Evolutionary conservation across 768 basidiomycete species (phyloP), one percentile per base, ranked within the genome.

Genomic region (Psilocybe subaeruginosa): DNA sequence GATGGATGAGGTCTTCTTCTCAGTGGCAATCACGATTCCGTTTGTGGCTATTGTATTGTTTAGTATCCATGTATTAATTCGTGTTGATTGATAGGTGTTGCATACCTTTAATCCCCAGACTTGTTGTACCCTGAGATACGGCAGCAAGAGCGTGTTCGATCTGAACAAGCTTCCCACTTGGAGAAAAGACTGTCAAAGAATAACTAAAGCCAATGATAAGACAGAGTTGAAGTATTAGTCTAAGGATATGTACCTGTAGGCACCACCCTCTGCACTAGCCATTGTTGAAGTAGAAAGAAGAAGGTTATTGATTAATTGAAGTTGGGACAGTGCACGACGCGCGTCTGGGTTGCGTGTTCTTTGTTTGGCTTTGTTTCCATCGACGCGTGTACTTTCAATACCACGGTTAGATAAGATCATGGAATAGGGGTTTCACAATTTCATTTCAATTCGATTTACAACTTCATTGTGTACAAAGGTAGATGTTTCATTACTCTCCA

Each of bases 91-190:
- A 43, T 54, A 58, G 60, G 16, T 8, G n/a, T 17, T 6, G 35
- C 78, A 64, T 68, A 96, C 97, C 97, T 84, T 99, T 99, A 76
- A 99, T 98, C 57, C 97, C 97, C 48, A 99, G 86, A 77, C 93
- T 95, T 46, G 97, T 99, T 48, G 95, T 96, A 61, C 97, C 97
- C 68, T 92, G 91, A 23, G 92, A 86, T 60, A 99, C 97, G 33
- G 96, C 96, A 58, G 97, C 97, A 63, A 99, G 82, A 49, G 97
- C 97, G 79, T 99, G 97, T 81, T 99, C 97, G 73, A 99, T 99
- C 82, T 99, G 97, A 62, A 99, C 97, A 54, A 99, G 87, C 84
- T 95, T 97, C 66, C 97, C 97, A 69, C 95, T 97, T 56, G 97
- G 97, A 41, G 95, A 97, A 87, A 99, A 99, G 69, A 97, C 97